Base-by-base conservation (phyloP, 2,329 filamentous ascomycete genomes). In the Penicillium sp. region DNA sequence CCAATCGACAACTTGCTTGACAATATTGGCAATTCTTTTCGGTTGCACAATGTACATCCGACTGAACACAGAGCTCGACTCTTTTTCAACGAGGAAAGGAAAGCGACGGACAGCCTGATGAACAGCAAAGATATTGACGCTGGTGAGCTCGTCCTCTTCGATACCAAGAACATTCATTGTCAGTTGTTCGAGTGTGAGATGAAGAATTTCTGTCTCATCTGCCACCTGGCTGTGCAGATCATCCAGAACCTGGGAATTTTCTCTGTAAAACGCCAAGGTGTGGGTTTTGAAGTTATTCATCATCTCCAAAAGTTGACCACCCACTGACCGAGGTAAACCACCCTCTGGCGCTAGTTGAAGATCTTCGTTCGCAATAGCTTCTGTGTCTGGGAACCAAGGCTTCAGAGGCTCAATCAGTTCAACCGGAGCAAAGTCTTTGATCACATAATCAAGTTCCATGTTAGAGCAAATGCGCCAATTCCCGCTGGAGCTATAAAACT, bases 1-100 rank as follows among this genome's bases (percentile, higher is more conserved):
- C 84, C 84, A 87, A 14, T 71, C 65, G 13, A 76, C 74, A 4
- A 86, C 83, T 18, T 73, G 73, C 38, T 81, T 72, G 8, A 85
- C 72, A 13, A 74, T 67, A 16, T 71, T 63, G 2, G 81, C 75
- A 38, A 83, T 76, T 22, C 75, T 68, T 54, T 79, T 81, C 5
- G 83, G 79, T 21, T 81, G 75, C 18, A 87, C 61, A 70, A 68
- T 78, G 75, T 66, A 83, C 63, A 55, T 69, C 45, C 71, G 66
- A 9, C 67, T 61, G 31, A 75, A 72, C 3, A 72, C 55, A 16
- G 69, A 69, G 21, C 62, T 67, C 16, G 62, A 63, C 43, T 75
- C 72, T 32, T 63, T 61, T 21, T 71, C 63, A 22, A 76, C 67
- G 11, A 73, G 56, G 43, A 75, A 74, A 1, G 71, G 59, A 41